These are phyloP conservation scores for Aspergillus quadricinctus DNA, from an alignment of 2,329 filamentous ascomycete species.

Conservation along the genomic window DNA sequence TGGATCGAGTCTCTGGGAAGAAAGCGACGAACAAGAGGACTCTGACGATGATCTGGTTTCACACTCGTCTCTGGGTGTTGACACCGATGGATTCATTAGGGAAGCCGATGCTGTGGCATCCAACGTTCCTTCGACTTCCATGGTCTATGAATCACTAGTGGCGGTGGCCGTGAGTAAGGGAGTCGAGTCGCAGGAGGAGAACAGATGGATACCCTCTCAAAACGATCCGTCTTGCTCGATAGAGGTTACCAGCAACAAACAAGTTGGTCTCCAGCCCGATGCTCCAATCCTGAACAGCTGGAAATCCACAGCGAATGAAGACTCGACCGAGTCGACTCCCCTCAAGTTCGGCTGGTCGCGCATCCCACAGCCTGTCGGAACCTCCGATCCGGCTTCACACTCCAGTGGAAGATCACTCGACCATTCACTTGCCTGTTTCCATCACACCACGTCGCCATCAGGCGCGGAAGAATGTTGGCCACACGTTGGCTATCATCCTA, in stretches of 20 bases:
- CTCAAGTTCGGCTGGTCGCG: not conserved
- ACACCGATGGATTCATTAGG: conserved; percentile 6
- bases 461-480: not conserved
- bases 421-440: conserved; percentile 4
- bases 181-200: not conserved
- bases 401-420: conserved; percentile 4
- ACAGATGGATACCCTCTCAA: not conserved
- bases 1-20: conserved; percentile 4
- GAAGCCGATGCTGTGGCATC: not conserved
- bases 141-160: not conserved
- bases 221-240: not conserved
- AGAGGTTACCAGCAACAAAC: not conserved
- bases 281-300: not conserved
- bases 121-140: not conserved
- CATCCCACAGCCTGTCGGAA: not conserved
- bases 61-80: conserved; percentile 1
- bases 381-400: not conserved
- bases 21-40: conserved; percentile 1
- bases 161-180: not conserved
- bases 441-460: not conserved
- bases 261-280: not conserved
- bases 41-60: conserved; percentile 8
- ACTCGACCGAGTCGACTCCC: not conserved
- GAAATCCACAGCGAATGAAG: not conserved
- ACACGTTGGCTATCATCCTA: not conserved